These are phyloP conservation scores for Cladophialophora carrionii DNA, from an alignment of 2,329 filamentous ascomycete genomes.

Conservation along the genomic window DNA sequence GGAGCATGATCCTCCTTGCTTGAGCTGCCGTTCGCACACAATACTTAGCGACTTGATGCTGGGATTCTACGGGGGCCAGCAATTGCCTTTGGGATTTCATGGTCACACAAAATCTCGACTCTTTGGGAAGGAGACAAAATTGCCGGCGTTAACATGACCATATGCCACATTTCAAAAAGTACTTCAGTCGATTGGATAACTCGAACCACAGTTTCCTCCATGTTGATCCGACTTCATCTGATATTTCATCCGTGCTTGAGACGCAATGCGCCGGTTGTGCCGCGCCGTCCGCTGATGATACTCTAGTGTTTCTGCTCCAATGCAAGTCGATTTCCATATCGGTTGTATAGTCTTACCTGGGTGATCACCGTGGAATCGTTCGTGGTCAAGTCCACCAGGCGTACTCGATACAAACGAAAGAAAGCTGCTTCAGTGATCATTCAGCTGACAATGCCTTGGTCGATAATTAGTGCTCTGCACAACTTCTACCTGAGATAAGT, in stretches of 20 bases:
- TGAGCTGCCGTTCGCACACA: background rate
- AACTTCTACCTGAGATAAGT: background rate
- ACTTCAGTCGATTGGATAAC: background rate
- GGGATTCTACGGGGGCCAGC: background rate
- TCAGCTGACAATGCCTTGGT: background rate
- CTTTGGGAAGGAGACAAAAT: background rate
- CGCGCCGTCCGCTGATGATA: background rate
- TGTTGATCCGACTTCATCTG: background rate
- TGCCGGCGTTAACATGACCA: background rate
- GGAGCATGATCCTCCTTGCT: background rate
- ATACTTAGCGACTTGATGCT: background rate
- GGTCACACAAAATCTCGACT: conserved; percentile 1
- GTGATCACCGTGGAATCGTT: background rate
- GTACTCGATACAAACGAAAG: background rate
- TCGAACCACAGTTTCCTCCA: background rate
- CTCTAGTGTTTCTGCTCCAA: background rate
- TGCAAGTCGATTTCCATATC: background rate
- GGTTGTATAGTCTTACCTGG: background rate
- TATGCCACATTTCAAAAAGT: conserved; percentile 2
- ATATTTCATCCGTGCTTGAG: conserved; percentile 4
- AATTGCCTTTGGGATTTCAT: background rate
- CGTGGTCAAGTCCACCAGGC: background rate
- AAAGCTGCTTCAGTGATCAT: background rate
- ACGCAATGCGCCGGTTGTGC: background rate
- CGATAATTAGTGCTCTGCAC: background rate